phyloP scores from a whole-genome alignment of 2,329 filamentous ascomycete genomes.

The Hirsutella thompsonii region DNA sequence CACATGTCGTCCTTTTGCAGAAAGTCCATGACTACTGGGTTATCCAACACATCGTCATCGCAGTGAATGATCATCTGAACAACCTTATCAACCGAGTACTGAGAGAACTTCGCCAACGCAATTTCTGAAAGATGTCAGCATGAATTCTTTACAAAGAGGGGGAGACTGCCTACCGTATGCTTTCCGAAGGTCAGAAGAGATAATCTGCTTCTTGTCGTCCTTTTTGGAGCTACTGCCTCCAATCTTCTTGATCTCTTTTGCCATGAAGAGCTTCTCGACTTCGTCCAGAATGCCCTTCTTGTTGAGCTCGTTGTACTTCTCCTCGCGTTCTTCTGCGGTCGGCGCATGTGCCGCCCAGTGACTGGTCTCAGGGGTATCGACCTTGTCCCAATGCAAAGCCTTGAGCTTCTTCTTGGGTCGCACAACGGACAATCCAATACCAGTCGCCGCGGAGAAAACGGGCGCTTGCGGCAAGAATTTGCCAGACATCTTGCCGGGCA shows the following conservation, averaged over 20 bases:
- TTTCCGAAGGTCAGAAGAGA: constrained; percentile 79
- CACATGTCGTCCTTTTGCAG: constrained; percentile 85
- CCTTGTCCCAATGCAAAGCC: constrained; percentile 98
- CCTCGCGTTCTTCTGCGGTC: constrained; percentile 79
- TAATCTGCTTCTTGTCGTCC: constrained; percentile 95
- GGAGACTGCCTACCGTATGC: constrained; percentile 52
- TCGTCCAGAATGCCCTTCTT: constrained; percentile 94
- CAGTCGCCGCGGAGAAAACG: constrained; percentile 36
- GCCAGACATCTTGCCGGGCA: constrained; percentile 58
- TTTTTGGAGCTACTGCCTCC: constrained; percentile 61
- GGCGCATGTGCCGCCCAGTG: constrained; percentile 84
- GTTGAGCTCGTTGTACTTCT: constrained; percentile 88
- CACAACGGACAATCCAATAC: constrained; percentile 63
- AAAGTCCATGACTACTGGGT: constrained; percentile 91
- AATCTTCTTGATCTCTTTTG: constrained; percentile 87
- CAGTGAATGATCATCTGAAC: constrained; percentile 93
- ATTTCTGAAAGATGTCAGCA: constrained; percentile 45
- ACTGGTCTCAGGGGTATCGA: constrained; percentile 80
- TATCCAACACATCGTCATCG: constrained; percentile 78
- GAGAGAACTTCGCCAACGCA: constrained; percentile 85
- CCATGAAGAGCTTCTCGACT: constrained; percentile 93
- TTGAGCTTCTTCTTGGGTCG: constrained; percentile 99
- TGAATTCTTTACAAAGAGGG: background rate
- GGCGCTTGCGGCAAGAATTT: constrained; percentile 61
- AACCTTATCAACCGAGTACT: constrained; percentile 68